Base-by-base conservation (phyloP, 2,329 filamentous ascomycete genomes). In the Arthrobotrys musiformis region DNA sequence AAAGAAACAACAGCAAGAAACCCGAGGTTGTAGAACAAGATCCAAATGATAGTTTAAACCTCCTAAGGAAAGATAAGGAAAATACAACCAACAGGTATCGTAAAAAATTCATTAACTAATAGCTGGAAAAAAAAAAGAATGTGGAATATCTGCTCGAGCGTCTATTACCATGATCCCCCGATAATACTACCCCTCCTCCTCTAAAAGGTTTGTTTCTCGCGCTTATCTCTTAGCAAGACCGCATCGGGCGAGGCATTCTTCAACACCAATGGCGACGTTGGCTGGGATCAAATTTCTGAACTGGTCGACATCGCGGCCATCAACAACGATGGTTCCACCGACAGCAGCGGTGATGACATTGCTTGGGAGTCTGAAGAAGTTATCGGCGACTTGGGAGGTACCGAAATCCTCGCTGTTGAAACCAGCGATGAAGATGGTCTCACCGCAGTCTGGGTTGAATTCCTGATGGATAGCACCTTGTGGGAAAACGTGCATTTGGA, bases 351-450 rank as follows among this genome's bases (percentile, higher is more conserved):
- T 82, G 24, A 88, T 83, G 44, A 87, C 82, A 74, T 86, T 84
- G 61, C 84, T 81, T 70, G 83, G 82, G 56, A 87, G 81, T n/a
- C 84, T 83, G 78, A 88, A 86, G 60, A 86, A 83, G 80, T 86
- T 85, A 80, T 88, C 85, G 42, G 86, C 85, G 58, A 86, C 81
- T 81, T 87, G 86, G 61, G 86, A 84, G n/a, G 85, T 84, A 48
- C 87, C 87, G 30, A 86, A 86, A 81, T 88, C 87, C 81, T 88
- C 86, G 50, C 81, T 81, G 50, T 83, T 84, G 79, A 88, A 88
- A 35, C 84, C 82, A 5, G 87, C 87, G 30, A 88, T 83, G 79
- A 88, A 88, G 19, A 85, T 78, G 11, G 73, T 78, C 42, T 77
- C 64, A 72, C 64, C 77, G 33, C 79, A 79, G 62, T 79, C 73